Evolutionary conservation across 78 protist genomes (phyloP).

Genomic region (Emiliania huxleyi): DNA sequence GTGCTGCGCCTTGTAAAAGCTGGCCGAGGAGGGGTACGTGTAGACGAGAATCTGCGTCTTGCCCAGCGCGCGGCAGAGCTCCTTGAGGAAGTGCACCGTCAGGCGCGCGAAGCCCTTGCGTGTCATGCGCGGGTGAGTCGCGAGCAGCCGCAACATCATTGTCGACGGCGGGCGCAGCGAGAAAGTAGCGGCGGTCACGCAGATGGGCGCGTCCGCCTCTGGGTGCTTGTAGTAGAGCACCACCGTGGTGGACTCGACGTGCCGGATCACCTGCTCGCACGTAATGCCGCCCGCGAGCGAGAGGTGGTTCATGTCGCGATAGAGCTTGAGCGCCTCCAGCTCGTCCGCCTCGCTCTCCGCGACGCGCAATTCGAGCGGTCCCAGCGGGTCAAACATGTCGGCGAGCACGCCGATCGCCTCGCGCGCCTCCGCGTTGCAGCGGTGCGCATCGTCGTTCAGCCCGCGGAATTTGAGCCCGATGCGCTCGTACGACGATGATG

Average conservation of each 20-base stretch:
- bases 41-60: background rate
- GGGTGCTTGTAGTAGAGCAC: background rate
- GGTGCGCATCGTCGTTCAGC: background rate
- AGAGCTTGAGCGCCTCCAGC: conserved; percentile 17
- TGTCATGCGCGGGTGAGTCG: conserved; percentile 30
- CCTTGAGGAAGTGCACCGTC: conserved; percentile 7
- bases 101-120: conserved; percentile 3
- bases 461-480: background rate
- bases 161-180: background rate
- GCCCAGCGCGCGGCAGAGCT: conserved; percentile 17
- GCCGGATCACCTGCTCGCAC: conserved; percentile 5
- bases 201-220: background rate
- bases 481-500: background rate
- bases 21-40: background rate
- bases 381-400: background rate
- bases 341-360: background rate
- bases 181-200: conserved; percentile 1
- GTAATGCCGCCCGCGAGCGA: background rate
- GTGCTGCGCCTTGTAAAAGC: conserved; percentile 3
- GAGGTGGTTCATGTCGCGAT: conserved; percentile 24
- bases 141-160: conserved; percentile 19
- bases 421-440: background rate
- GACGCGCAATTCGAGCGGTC: background rate
- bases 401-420: background rate
- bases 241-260: background rate